Evolutionary conservation across 768 basidiomycete species (phyloP), one percentile per base, ranked within the genome.

Genomic region (Boletus rubescentipes): DNA sequence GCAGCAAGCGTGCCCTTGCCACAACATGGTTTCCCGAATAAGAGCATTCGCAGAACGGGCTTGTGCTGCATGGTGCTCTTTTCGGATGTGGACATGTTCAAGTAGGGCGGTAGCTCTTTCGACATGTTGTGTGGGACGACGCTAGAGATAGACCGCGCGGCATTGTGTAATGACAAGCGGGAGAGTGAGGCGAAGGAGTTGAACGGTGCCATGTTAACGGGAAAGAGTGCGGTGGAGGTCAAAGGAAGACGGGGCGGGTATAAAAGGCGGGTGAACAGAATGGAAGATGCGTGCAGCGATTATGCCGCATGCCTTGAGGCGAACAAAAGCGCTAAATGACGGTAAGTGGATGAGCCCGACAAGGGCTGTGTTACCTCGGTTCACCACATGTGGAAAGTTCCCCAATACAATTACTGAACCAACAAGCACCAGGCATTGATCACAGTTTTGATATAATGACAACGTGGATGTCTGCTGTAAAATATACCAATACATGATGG

Each of bases 1-100:
- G 80, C 75, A 9, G 88, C 78, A 41, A 93, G 77, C 6, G 93
- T 95, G 32, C 93, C 93, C 73, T 95, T 90, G 48, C 88, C 88
- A 32, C 86, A 84, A 32, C 87, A 87, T 11, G 78, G 80, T 64
- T 82, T 82, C 26, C 80, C 80, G 61, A 81, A 76, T 69, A 81
- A 72, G 57, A 81, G 65, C 78, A 81, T 80, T 37, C 80, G 69
- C 55, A 80, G 54, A 32, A 43, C 49, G 23, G 67, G 59, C 40
- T 49, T 58, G 56, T 21, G 53, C 70, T 68, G 51, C 60, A 63
- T 18, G 67, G 69, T 39, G 66, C 60, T 38, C 34, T 54, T 47
- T 39, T 64, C 56, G 20, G 57, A 53, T 5, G 51, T 41, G 29
- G 57, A 21, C 15, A 75, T 63, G 63, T 76, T 78, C 46, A 83